These are phyloP conservation scores for Protostelium mycophagum DNA, from an alignment of 78 protist genomes.

Conservation along the genomic window DNA sequence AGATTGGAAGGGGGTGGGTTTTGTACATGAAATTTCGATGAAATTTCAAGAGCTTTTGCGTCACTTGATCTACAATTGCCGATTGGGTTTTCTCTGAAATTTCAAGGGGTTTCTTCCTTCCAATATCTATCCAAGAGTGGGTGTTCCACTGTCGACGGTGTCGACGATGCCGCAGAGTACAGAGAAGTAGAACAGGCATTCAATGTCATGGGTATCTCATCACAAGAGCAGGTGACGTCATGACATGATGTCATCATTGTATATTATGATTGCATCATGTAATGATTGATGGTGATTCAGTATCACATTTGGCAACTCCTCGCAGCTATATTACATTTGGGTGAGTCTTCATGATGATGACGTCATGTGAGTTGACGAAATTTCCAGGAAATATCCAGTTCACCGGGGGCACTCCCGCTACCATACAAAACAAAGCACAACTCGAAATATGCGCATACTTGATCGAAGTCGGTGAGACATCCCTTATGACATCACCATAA, in stretches of 20 bases:
- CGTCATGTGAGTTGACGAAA: too few relatives aligned
- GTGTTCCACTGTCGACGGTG: conserved; percentile 44
- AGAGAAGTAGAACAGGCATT: conserved; percentile 38
- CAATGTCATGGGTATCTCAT: conserved; percentile 42
- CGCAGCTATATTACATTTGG: conserved; percentile 72
- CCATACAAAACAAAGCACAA: conserved; percentile 26
- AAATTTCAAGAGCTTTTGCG: too few relatives aligned
- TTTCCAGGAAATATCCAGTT: conserved; percentile 60
- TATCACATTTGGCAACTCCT: conserved; percentile 49
- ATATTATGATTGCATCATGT: too few relatives aligned
- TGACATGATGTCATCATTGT: too few relatives aligned
- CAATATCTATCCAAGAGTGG: conserved; percentile 52
- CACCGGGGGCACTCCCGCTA: conserved; percentile 61
- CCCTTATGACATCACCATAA: not conserved
- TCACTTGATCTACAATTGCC: too few relatives aligned
- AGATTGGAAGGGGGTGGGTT: too few relatives aligned
- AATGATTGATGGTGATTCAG: too few relatives aligned
- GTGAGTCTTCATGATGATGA: too few relatives aligned
- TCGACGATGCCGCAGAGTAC: conserved; percentile 47
- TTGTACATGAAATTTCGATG: too few relatives aligned
- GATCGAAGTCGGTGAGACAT: conserved; percentile 30
- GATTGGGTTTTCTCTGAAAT: too few relatives aligned
- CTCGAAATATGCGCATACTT: conserved; percentile 44
- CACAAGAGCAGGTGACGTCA: conserved; percentile 46
- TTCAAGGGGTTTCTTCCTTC: too few relatives aligned